Conservation (phyloP, 2,329 filamentous ascomycete species). For the Penicillium janthinellum region DNA sequence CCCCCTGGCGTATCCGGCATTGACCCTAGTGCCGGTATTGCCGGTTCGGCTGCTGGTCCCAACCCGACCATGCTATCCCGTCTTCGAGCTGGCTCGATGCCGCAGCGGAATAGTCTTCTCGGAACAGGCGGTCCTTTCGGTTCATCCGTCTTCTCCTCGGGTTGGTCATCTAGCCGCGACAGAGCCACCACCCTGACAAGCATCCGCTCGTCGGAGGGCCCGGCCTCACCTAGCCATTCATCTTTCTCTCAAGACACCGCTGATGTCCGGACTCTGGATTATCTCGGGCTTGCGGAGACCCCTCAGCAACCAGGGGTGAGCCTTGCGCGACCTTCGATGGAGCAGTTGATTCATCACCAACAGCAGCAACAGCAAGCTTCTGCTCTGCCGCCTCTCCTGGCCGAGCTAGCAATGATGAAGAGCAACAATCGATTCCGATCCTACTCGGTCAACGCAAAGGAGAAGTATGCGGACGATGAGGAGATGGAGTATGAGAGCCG, state of each 20-base stretch:
- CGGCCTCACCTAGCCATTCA: constrained; percentile 82
- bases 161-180: constrained; percentile 79
- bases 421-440: constrained; percentile 90
- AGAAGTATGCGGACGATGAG: constrained; percentile 90
- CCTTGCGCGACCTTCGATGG: constrained; percentile 63
- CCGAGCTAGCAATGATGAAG: constrained; percentile 73
- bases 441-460: constrained; percentile 97
- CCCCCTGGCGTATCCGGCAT: constrained; percentile 52
- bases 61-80: constrained; percentile 79
- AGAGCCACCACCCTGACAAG: constrained; percentile 87
- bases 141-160: constrained; percentile 82
- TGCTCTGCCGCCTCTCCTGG: constrained; percentile 64
- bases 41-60: constrained; percentile 51
- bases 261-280: constrained; percentile 91
- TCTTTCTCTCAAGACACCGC: constrained; percentile 82
- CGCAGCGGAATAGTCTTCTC: constrained; percentile 75
- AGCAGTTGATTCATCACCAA: constrained; percentile 53
- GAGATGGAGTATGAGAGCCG: constrained; percentile 70
- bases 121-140: constrained; percentile 71
- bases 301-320: constrained; percentile 78
- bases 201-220: constrained; percentile 82
- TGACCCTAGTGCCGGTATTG: constrained; percentile 43
- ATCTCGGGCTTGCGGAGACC: constrained; percentile 90
- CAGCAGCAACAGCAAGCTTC: constrained; percentile 51
- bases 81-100: constrained; percentile 89